Conservation (phyloP, 1,284 basidiomycete genomes). For the Meira miltonrushii region DNA sequence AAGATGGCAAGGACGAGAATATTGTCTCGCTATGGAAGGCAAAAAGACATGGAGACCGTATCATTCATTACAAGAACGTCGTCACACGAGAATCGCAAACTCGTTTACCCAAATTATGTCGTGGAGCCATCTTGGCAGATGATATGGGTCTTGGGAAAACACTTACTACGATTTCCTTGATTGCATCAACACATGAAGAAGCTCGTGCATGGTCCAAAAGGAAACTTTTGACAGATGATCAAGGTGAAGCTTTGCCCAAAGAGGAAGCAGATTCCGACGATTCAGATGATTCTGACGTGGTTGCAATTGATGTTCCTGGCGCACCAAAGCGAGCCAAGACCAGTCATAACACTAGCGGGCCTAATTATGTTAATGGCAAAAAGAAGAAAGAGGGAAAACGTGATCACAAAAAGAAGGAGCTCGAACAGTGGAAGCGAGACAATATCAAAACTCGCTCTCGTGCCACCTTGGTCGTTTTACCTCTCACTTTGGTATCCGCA, state of each 20-base stretch:
- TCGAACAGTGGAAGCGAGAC: constrained; percentile 28
- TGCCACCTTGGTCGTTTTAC: constrained; percentile 92
- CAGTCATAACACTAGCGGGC: constrained; percentile 13
- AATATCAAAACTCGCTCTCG: constrained; percentile 60
- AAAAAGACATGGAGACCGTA: constrained; percentile 52
- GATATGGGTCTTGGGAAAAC: constrained; percentile 94
- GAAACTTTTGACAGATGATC: background rate
- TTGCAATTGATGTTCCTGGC: constrained; percentile 19
- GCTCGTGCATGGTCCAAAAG: constrained; percentile 54
- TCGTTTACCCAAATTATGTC: constrained; percentile 64
- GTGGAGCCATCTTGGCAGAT: constrained; percentile 74
- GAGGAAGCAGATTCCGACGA: constrained; percentile 11
- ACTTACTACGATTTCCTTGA: constrained; percentile 81
- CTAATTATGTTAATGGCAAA: constrained; percentile 27
- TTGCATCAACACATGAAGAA: constrained; percentile 73
- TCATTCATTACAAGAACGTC: constrained; percentile 58
- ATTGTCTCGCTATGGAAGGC: constrained; percentile 72
- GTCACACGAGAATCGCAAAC: constrained; percentile 74
- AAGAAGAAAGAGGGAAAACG: constrained; percentile 57
- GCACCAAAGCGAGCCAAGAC: constrained; percentile 59
- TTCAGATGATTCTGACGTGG: constrained; percentile 13
- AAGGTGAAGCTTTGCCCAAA: background rate
- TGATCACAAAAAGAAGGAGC: constrained; percentile 16
- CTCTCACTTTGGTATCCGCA: constrained; percentile 90
- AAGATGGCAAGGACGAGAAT: constrained; percentile 36